Evolutionary conservation across 768 basidiomycete genomes (phyloP), one percentile per base, ranked within the genome.

Genomic region (Podaxis sp.): DNA sequence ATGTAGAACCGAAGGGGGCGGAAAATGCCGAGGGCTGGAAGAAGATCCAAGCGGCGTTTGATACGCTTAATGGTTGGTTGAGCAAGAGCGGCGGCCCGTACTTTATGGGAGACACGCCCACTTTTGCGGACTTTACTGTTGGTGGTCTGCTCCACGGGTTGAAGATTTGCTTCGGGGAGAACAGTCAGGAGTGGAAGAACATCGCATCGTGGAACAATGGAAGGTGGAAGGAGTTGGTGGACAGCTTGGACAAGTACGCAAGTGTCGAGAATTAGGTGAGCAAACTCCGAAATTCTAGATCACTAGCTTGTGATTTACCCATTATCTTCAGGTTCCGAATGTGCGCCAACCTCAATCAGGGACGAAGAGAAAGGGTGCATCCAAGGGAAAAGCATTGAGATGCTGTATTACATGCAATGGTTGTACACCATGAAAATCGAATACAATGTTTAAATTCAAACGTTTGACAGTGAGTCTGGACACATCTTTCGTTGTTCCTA

Each of bases 121-220:
- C 71, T 0, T 83, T 76, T 68, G 76, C 75, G 0, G 82, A 85
- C 66, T 70, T 82, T 29, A 71, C 73, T 2, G 63, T 81, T 24
- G 79, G 68, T 2, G 63, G 66, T 3, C 68, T 69, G 46, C 57
- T 79, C 8, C 25, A 68, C 0, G 79, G 72, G 70, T 57, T 73
- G 8, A 78, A 71, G 65, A 65, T 65, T 12, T 38, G 76, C 1
- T 70, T 71, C 52, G 77, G 77, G 7, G 70, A 72, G 58, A 74
- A 81, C 12, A 77, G 77, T 46, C 64, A 72, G 46, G 73, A 78
- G 56, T 84, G 81, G 80, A 74, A 71, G 50, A 72, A 74, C n/a
- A 61, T 83, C 15, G 64, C 63, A 46, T 70, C 63, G 25, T 79
- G 75, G 77, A 70, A 80, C 55, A 73, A 67, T 15, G 80, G 79